Evolutionary conservation across 805 yeast species (phyloP), one percentile per base, ranked within the genome.

Genomic region (Candida rishiriensis): DNA sequence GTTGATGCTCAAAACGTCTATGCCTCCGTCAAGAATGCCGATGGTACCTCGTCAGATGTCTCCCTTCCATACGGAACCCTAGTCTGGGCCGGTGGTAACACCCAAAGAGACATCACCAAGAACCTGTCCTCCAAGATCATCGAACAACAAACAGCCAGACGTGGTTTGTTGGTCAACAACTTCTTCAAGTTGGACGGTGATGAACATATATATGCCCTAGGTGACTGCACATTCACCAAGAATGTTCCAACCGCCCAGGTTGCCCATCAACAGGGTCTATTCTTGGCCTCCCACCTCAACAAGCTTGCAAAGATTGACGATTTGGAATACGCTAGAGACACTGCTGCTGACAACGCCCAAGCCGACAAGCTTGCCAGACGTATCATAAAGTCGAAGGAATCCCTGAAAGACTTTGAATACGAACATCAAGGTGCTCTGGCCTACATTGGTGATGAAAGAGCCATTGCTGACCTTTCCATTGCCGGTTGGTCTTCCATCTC

Each of bases 81-180:
- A 52, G 93, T 89, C 49, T 89, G 97, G 97, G 97, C 97, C 49
- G 89, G 96, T 47, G 97, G 97, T 68, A 88, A 88, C 66, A 90
- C 90, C 42, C 88, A 88, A 51, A 82, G 97, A 69, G 81, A 79
- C 37, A 72, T 90, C 43, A 76, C 85, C 42, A 72, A 78, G 49
- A 76, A 79, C 56, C 72, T 89, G 60, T 78, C 86, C 65, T 60
- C 75, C 41, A 75, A 76, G 65, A 70, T 89, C 54, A 85, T 84
- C 34, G 84, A 78, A 55, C 89, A 85, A 68, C 82, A 79, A 66
- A 79, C 81, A 59, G 88, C 95, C 38, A 81, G 95, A 71, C 82
- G 97, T 65, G 97, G 97, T 48, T 73, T 89, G 58, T 72, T 88
- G 53, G 83, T 90, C 44, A 82, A 89, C 68, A 95, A 87, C 45